Evolutionary conservation across 2,329 filamentous ascomycete genomes (phyloP), one percentile per base, ranked within the genome.

Genomic region (Exophiala mesophila): DNA sequence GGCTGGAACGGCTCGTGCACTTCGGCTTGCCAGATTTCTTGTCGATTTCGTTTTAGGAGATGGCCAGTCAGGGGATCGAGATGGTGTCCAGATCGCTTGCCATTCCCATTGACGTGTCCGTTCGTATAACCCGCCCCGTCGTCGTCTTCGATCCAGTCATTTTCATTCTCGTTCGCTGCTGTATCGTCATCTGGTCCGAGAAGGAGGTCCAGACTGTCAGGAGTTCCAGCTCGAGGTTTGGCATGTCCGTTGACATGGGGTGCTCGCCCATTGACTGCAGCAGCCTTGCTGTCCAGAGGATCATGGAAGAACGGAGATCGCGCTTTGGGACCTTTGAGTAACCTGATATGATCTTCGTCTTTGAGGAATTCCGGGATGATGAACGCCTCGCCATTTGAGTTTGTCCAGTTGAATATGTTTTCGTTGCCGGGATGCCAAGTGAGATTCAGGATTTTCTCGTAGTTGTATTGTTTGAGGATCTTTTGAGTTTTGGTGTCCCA

Each of bases 401-500:
- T 97, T 1, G 90, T 94, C 58, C 97, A 96, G 0, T 89, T 94
- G 1, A 92, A 67, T 2, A 90, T 78, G 56, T 98, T 98, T 51
- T 88, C 82, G 1, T 76, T 37, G 5, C 49, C 83, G 4, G 89
- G 89, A 58, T 98, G 92, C 90, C 92, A 98, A 20, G 80, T 77
- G 45, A 98, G 72, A 50, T 89, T 86, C 53, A 92, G 78, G 41
- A 97, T 85, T 50, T 89, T 89, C 39, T 82, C 72, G 59, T 90
- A 89, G 43, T 90, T 85, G 55, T 86, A 75, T 51, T 80, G 81
- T 45, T 84, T 81, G 41, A 97, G 67, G 23, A 94, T 74, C 37
- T 78, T 85, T 63, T 96, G 90, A 1, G 85, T 87, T 63, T 84
- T 88, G 2, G 86, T 83, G 58, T 96, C 88, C 92, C 94, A 98